phyloP scores from a whole-genome alignment of 805 yeast species.

The Pichia californica region DNA sequence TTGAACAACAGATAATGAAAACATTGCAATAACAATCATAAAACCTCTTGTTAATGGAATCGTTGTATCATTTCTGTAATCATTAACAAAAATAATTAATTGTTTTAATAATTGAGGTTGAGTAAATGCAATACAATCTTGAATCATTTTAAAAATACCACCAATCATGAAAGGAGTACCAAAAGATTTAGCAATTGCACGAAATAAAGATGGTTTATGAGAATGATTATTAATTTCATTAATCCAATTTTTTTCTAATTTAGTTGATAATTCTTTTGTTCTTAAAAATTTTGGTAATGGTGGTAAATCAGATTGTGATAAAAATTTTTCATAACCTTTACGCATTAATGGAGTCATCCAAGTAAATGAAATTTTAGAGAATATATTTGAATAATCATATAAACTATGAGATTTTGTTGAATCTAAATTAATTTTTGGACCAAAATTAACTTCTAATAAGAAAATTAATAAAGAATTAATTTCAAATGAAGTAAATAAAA shows the following conservation, averaged over 20 bases:
- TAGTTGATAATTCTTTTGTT: constrained; percentile 43
- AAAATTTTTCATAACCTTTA: constrained; percentile 41
- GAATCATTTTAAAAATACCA: constrained; percentile 62
- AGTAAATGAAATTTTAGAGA: constrained; percentile 44
- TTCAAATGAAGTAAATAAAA: constrained; percentile 19
- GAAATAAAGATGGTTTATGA: constrained; percentile 24
- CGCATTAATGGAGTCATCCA: constrained; percentile 59
- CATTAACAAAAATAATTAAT: constrained; percentile 56
- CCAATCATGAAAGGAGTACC: constrained; percentile 67
- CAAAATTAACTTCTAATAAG: constrained; percentile 38
- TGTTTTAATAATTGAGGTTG: constrained; percentile 78
- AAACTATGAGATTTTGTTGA: constrained; percentile 35
- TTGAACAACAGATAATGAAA: constrained; percentile 67
- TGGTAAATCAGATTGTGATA: constrained; percentile 62
- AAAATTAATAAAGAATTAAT: constrained; percentile 38
- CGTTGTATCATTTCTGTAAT: constrained; percentile 37
- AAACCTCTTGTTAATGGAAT: constrained; percentile 68
- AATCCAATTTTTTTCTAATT: constrained; percentile 57
- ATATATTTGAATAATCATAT: constrained; percentile 43
- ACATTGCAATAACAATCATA: constrained; percentile 72
- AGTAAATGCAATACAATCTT: constrained; percentile 76
- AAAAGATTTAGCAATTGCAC: constrained; percentile 62
- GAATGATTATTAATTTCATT: constrained; percentile 35
- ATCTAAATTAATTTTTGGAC: constrained; percentile 27
- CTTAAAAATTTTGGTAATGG: constrained; percentile 63